phyloP scores from a whole-genome alignment of 805 yeast species.

The Pichia phayaonensis region DNA sequence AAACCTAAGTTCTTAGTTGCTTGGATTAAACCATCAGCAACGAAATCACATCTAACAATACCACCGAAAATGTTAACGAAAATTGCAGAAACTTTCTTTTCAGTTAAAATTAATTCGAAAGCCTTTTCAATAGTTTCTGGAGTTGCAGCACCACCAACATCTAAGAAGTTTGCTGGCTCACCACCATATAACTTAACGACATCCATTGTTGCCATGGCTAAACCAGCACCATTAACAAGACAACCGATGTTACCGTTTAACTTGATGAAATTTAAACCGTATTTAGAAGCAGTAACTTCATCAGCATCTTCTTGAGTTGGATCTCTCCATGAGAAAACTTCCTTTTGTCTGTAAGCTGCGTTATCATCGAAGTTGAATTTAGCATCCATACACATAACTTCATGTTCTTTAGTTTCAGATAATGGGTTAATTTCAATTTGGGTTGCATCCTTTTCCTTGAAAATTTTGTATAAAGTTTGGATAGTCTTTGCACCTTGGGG shows the following conservation, averaged over 20 bases:
- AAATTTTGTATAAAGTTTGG: slow-evolving; percentile 81
- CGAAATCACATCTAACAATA: slow-evolving; percentile 98
- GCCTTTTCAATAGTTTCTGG: slow-evolving; percentile 98
- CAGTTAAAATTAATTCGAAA: slow-evolving; percentile 85
- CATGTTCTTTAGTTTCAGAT: slow-evolving; percentile 83
- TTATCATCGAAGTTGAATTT: slow-evolving; percentile 97
- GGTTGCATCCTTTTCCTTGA: slow-evolving; percentile 88
- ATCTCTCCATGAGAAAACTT: slow-evolving; percentile 95
- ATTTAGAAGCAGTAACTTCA: slow-evolving; percentile 86
- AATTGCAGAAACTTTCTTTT: slow-evolving; percentile 84
- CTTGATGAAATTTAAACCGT: slow-evolving; percentile 92
- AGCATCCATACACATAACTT: slow-evolving; percentile 97
- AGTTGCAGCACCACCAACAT: slow-evolving; percentile 99
- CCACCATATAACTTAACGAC: slow-evolving; percentile 98
- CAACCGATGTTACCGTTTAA: slow-evolving; percentile 98
- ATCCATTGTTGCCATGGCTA: slow-evolving; percentile 99
- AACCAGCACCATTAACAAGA: slow-evolving; percentile 98
- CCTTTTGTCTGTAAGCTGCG: slow-evolving; percentile 90
- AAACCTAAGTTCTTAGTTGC: slow-evolving; percentile 89
- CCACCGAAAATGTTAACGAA: slow-evolving; percentile 99
- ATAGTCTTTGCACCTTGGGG: slow-evolving; percentile 85
- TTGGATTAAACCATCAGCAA: slow-evolving; percentile 93
- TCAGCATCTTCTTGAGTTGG: slow-evolving; percentile 96
- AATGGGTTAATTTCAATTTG: slow-evolving; percentile 98
- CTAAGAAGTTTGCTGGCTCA: slow-evolving; percentile 97